A percentile compares a stretch with the other conserved stretches of the same genome.
Conservation (phyloP, 345 rosid genomes). For the Sisymbrium altissimum region DNA sequence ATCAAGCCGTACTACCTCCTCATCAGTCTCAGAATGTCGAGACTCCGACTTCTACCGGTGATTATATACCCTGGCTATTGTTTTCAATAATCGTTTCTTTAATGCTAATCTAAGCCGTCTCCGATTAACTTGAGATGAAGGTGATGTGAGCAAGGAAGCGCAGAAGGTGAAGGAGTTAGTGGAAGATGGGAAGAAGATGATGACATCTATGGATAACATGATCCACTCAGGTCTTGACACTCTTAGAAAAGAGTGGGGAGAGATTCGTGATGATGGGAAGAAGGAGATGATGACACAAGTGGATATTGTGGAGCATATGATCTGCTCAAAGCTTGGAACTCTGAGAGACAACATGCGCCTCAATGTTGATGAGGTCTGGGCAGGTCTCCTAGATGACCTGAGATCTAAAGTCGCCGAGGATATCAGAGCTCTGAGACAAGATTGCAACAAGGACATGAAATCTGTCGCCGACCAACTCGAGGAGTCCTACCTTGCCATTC, state of each 20-base stretch:
- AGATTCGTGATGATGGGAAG: conserved; percentile 15
- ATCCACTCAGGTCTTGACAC: conserved; percentile 7
- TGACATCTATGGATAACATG: not conserved
- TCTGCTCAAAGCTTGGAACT: not conserved
- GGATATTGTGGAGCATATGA: not conserved
- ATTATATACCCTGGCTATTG: not conserved
- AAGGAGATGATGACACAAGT: not conserved
- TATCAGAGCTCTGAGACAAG: not conserved
- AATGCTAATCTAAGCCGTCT: not conserved
- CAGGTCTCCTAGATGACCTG: not conserved
- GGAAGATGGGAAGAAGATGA: conserved; percentile 10
- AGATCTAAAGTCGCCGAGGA: not conserved
- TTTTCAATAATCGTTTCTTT: not conserved
- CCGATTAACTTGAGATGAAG: not conserved
- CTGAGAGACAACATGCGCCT: not conserved
- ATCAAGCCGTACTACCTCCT: not conserved
- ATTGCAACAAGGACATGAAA: not conserved
- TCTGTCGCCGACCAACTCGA: not conserved
- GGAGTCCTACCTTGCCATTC: not conserved
- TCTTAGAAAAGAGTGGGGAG: conserved; percentile 9
- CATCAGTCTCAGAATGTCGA: conserved; percentile 8
- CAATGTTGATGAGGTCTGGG: not conserved
- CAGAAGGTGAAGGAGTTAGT: conserved; percentile 8
- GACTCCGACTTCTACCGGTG: conserved; percentile 6
- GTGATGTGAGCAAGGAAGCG: not conserved